Evolutionary conservation across 1,139 yeast species (phyloP).

Genomic region (Eremothecium coryli): DNA sequence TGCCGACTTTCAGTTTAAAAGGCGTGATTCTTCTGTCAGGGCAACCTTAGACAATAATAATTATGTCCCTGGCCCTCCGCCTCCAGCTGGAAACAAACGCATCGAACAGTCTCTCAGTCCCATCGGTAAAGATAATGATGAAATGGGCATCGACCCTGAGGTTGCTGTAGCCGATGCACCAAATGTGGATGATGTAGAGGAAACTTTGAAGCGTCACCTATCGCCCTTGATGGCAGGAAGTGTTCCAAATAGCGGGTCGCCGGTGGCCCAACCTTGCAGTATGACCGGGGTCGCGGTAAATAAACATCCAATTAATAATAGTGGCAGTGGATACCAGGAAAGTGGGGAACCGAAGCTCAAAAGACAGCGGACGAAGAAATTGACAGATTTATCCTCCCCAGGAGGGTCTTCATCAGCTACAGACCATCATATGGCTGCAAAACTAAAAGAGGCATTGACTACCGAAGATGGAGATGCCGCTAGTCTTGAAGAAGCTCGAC

Average conservation of each 20-base stretch:
- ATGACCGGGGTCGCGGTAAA: slow-evolving; percentile 5
- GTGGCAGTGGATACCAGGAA: slow-evolving; percentile 1
- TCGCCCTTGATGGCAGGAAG: slow-evolving; percentile 4
- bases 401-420: slow-evolving; percentile 1
- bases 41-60: slow-evolving; percentile 16
- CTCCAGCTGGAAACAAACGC: slow-evolving; percentile 2
- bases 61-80: slow-evolving; percentile 10
- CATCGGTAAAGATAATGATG: slow-evolving; percentile 1
- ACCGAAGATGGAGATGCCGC: slow-evolving; percentile 3
- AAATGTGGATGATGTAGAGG: slow-evolving; percentile 8
- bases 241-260: background rate
- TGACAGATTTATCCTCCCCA: background rate
- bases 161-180: slow-evolving; percentile 5
- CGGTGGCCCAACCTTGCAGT: background rate
- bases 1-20: slow-evolving; percentile 21
- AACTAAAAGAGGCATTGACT: slow-evolving; percentile 4
- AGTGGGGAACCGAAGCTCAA: slow-evolving; percentile 1
- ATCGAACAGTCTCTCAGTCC: slow-evolving; percentile 4
- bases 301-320: slow-evolving; percentile 2
- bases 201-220: slow-evolving; percentile 9
- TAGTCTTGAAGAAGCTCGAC: slow-evolving; percentile 46
- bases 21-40: slow-evolving; percentile 24
- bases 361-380: slow-evolving; percentile 3
- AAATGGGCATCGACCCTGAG: slow-evolving; percentile 5
- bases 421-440: slow-evolving; percentile 5